Base-by-base conservation (phyloP, 2,329 filamentous ascomycete genomes). In the Cladophialophora psammophila region DNA sequence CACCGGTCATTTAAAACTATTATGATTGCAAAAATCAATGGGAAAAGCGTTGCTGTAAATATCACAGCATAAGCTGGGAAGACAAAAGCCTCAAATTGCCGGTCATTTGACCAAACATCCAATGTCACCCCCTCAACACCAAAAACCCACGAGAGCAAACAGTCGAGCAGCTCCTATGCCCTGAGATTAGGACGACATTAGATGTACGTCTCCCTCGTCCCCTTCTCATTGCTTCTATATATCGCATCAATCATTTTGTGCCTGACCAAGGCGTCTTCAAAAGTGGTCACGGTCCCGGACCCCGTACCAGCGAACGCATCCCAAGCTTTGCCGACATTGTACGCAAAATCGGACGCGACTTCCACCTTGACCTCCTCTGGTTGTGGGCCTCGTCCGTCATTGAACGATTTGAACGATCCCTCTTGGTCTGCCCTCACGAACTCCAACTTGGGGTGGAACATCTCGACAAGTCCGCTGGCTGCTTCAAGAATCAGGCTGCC, bases 1-100 rank as follows among this genome's bases (percentile, higher is more conserved):
- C 69, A 97, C 94, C 5, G 92, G 93, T 1, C 84, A 89, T 67
- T 81, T 97, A 80, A 97, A 95, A 85, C 79, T 97, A 75, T 79
- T 97, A 75, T 97, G 83, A 83, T 26, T 9, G 26, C 3, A 54
- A 54, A 5, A 9, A 31, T 60, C 45, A 10, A 5, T 50, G 7
- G 7, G 36, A 50, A 7, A 50, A n/a, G 32, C 18, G 7, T 42
- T 50, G 45, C 45, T 26, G 18, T 26, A n/a, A 12, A 26, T 18
- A 1, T 9, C 8, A 3, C 10, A 12, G 45, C 45, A 50, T 50
- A 6, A 45, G 18, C 45, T 50, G 2, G 3, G 6, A 18, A 20
- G 18, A 50, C 40, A 8, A 45, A 45, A 18, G 40, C 9, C 40
- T 18, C 40, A 10, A 45, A 45, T 7, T 45, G 26, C 9, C 40